A percentile compares a stretch with the other conserved stretches of the same genome.
phyloP scores from a whole-genome alignment of 1,139 yeast genomes.

The Saccharomyces hybrid region DNA sequence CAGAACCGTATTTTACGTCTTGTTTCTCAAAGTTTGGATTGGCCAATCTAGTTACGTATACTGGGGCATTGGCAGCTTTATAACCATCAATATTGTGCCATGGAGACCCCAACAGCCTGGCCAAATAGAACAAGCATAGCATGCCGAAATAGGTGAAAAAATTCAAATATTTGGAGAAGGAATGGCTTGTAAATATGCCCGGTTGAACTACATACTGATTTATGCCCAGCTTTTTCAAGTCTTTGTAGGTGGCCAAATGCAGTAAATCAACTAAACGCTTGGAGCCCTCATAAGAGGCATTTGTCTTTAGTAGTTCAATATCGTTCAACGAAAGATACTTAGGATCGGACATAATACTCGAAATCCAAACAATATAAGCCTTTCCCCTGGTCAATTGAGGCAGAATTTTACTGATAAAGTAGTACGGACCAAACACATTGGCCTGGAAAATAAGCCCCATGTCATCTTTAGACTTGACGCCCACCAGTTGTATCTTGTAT shows the following conservation, averaged over 20 bases:
- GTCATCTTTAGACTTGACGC: constrained; percentile 62
- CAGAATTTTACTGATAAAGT: constrained; percentile 54
- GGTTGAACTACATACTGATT: constrained; percentile 81
- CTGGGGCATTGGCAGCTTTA: constrained; percentile 81
- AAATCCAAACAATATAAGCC: constrained; percentile 74
- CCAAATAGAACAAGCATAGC: constrained; percentile 76
- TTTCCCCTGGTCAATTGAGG: constrained; percentile 47
- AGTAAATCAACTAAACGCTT: constrained; percentile 78
- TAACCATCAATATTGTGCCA: constrained; percentile 87
- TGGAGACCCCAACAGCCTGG: constrained; percentile 72
- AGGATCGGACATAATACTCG: constrained; percentile 72
- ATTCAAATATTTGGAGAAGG: constrained; percentile 70
- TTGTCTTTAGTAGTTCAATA: constrained; percentile 55
- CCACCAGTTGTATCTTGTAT: constrained; percentile 72
- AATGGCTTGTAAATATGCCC: constrained; percentile 82
- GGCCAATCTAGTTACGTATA: constrained; percentile 47
- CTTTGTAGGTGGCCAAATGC: constrained; percentile 60
- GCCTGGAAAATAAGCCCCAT: constrained; percentile 90
- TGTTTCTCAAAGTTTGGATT: constrained; percentile 41
- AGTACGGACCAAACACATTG: constrained; percentile 92
- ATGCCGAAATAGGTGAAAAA: constrained; percentile 76
- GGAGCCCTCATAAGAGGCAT: constrained; percentile 82
- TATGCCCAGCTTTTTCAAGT: constrained; percentile 45
- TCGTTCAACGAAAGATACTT: constrained; percentile 65
- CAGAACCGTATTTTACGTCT: constrained; percentile 65